Percentiles rank a stretch among this genome's conserved stretches.
phyloP scores from a whole-genome alignment of 208 protist genomes.

The Wallacemonas collosoma region DNA sequence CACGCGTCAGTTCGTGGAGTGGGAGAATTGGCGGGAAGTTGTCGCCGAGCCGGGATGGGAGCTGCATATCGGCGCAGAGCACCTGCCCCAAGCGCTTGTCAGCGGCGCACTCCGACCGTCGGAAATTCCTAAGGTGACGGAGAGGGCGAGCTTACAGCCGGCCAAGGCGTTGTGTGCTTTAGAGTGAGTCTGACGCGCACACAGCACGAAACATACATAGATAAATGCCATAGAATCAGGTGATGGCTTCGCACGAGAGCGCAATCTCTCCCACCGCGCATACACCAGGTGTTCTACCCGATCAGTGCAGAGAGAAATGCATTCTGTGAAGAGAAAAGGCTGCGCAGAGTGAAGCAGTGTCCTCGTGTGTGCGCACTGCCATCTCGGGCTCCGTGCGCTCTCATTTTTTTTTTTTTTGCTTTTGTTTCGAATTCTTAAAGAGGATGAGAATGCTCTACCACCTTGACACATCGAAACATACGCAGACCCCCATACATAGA shows the following conservation, averaged over 20 bases:
- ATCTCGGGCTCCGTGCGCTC: not conserved
- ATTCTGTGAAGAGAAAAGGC: no score
- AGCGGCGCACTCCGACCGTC: slow-evolving; percentile 24
- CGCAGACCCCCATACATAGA: not conserved
- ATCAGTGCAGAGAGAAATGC: no score
- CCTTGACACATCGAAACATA: not conserved
- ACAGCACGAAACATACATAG: not conserved
- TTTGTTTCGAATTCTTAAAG: no score
- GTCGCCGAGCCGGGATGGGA: slow-evolving; percentile 70
- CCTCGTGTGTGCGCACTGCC: no score
- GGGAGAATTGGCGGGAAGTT: slow-evolving; percentile 80
- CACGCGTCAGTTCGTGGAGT: slow-evolving; percentile 58
- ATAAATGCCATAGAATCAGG: not conserved
- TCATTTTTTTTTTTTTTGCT: not conserved
- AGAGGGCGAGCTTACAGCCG: slow-evolving; percentile 4
- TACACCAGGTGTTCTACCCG: no score
- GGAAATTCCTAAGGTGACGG: slow-evolving; percentile 12
- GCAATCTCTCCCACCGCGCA: no score
- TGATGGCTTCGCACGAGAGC: no score
- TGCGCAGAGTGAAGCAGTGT: no score
- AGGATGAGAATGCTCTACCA: no score
- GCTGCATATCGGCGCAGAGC: slow-evolving; percentile 43
- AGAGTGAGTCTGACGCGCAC: not conserved
- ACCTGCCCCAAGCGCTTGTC: slow-evolving; percentile 40
- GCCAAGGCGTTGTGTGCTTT: not conserved